Percentiles rank a stretch among this genome's conserved stretches.
Evolutionary conservation across 768 basidiomycete species (phyloP).

Genomic region (Rhizopogon roseolus): DNA sequence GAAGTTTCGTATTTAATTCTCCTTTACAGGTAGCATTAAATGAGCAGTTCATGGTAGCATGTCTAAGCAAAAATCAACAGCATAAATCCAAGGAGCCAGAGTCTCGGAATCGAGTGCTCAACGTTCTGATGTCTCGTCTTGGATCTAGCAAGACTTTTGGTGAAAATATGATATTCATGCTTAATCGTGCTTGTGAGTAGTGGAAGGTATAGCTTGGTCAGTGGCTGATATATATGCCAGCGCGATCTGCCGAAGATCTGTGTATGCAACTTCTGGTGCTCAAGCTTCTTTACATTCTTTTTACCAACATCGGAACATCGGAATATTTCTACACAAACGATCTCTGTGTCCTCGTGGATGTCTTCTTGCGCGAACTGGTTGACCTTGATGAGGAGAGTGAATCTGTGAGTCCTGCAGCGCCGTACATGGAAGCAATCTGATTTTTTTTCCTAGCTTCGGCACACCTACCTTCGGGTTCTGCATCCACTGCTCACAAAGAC

Average conservation of each 20-base stretch:
- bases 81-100: conserved; percentile 29
- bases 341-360: conserved; percentile 91
- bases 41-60: conserved; percentile 97
- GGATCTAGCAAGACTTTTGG: conserved; percentile 93
- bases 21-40: conserved; percentile 76
- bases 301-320: conserved; percentile 87
- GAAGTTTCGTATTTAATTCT: conserved; percentile 5
- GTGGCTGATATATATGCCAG: conserved; percentile 35
- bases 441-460: conserved; percentile 55
- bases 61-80: conserved; percentile 34
- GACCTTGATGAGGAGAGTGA: conserved; percentile 93
- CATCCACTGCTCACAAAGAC: conserved; percentile 94
- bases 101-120: conserved; percentile 72
- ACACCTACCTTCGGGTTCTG: conserved; percentile 94
- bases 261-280: conserved; percentile 94
- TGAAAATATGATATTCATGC: conserved; percentile 98
- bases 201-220: not conserved
- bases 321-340: conserved; percentile 99
- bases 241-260: conserved; percentile 81
- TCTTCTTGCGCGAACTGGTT: conserved; percentile 90
- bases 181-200: conserved; percentile 85
- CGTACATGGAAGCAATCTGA: not conserved
- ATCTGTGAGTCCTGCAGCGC: conserved; percentile 52
- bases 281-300: conserved; percentile 91
- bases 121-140: conserved; percentile 77